Percentiles rank a stretch among this genome's conserved stretches.
Conservation (phyloP, 306 rosid genomes). For the Crataegus laevigata region DNA sequence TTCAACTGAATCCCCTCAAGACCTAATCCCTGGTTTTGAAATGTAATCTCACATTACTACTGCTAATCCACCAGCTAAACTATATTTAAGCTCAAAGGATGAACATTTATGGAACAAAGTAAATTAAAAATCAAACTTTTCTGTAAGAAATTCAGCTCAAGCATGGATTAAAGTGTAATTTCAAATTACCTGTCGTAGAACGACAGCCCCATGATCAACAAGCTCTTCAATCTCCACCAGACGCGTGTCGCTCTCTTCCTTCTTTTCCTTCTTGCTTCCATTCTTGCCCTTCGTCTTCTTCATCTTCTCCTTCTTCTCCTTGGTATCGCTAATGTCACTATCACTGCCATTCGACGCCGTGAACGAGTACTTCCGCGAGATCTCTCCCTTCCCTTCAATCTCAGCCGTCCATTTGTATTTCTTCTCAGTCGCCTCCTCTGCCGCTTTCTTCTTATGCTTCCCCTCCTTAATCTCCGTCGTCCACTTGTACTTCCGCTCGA, state of each 20-base stretch:
- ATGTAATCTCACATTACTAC: neutral
- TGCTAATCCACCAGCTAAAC: neutral
- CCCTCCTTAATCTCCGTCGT: conserved; percentile 56
- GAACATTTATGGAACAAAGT: neutral
- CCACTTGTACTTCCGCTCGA: conserved; percentile 70
- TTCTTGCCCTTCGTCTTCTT: conserved; percentile 29
- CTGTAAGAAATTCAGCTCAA: neutral
- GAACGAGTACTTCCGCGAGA: conserved; percentile 49
- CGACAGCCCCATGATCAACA: conserved; percentile 46
- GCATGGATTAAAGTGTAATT: neutral
- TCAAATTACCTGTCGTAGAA: conserved; percentile 63
- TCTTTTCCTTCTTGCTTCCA: conserved; percentile 35
- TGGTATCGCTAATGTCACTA: conserved; percentile 8
- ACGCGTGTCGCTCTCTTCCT: conserved; percentile 38
- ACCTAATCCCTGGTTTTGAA: no score
- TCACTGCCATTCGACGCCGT: conserved; percentile 38
- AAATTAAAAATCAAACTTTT: no score
- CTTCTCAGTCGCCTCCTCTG: conserved; percentile 23
- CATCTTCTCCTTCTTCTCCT: conserved; percentile 34
- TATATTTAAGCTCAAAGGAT: neutral
- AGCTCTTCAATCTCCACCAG: conserved; percentile 80
- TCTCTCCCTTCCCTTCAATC: conserved; percentile 60
- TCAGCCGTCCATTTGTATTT: conserved; percentile 76
- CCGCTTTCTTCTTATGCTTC: conserved; percentile 30
- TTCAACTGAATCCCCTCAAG: no score